Evolutionary conservation across 2,329 filamentous ascomycete genomes (phyloP), one percentile per base, ranked within the genome.

Genomic region (Lasiodiplodia hormozganensis): DNA sequence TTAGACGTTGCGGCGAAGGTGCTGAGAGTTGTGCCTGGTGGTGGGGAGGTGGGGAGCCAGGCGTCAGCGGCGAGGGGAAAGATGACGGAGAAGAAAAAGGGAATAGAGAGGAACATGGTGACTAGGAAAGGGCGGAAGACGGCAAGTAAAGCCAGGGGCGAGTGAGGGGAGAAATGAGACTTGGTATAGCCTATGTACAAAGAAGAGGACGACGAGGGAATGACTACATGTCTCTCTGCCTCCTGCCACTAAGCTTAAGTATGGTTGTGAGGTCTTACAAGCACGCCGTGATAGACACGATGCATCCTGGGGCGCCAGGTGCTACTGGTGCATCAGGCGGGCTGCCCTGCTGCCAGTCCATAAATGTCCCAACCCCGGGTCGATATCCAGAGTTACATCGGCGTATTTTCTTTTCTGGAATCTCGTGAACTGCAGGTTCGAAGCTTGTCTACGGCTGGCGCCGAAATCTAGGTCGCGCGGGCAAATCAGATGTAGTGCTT

Each of bases 1-100:
- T 85, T 86, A 54, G 21, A 49, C n/a, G 67, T 62, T 1, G 1
- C 12, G 6, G 23, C 38, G 47, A 68, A 68, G 5, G 58, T 25
- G 25, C 31, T 12, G 4, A 68, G 58, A 12, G 49, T 12, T 5
- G 23, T 21, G 52, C 51, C 49, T 6, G 52, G 2, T 16, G 67
- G 58, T 8, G 51, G 36, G n/a, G 25, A 34, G n/a, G 25, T 40
- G 38, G 67, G 67, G 49, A 65, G 58, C 67, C 67, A 68, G 40
- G 67, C 67, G 43, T 8, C 2, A 3, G 60, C n/a, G n/a, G 51
- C n/a, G 58, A 18, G 6, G 28, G 40, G 58, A 40, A 51, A 23
- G 36, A 47, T 25, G 40, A 25, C 1, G 16, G 21, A 21, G 43
- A 25, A 12, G 28, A 31, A 18, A 10, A 52, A n/a, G 60, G 23